Evolutionary conservation across 2,329 filamentous ascomycete genomes (phyloP).

Genomic region (Fusarium decemcellulare): DNA sequence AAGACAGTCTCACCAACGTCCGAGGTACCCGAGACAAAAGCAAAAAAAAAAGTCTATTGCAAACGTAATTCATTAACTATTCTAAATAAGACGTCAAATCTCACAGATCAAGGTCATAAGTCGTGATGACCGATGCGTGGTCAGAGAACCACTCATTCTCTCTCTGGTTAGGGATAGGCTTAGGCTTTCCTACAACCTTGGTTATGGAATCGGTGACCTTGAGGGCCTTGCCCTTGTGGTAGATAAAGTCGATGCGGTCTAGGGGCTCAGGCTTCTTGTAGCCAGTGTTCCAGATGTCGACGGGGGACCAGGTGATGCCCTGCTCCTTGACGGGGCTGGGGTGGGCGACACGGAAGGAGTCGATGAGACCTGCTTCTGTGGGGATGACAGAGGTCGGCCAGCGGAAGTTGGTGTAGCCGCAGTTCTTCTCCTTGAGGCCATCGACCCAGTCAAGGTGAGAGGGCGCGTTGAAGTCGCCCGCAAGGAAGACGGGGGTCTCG

Average conservation of each 20-base stretch:
- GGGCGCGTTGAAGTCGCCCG: constrained; percentile 60
- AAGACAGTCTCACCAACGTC: neutral
- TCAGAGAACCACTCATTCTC: constrained; percentile 60
- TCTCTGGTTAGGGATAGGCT: constrained; percentile 50
- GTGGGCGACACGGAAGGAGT: constrained; percentile 56
- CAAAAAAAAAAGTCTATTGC: neutral
- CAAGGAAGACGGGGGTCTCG: constrained; percentile 53
- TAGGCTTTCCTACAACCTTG: constrained; percentile 52
- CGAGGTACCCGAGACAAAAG: neutral
- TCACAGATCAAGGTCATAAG: constrained; percentile 42
- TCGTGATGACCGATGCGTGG: constrained; percentile 53
- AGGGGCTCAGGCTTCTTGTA: constrained; percentile 55
- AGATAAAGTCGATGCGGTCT: constrained; percentile 61
- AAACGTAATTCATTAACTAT: neutral
- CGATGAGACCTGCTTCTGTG: constrained; percentile 53
- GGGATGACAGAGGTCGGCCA: constrained; percentile 58
- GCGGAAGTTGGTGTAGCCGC: constrained; percentile 50
- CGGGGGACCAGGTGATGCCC: constrained; percentile 59
- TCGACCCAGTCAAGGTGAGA: constrained; percentile 60
- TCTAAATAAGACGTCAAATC: constrained; percentile 2
- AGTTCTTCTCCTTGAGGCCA: constrained; percentile 51
- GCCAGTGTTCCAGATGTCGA: constrained; percentile 52
- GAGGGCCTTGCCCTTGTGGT: constrained; percentile 53
- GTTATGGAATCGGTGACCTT: constrained; percentile 49
- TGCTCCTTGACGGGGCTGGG: constrained; percentile 51